phyloP scores from a whole-genome alignment of 2,329 filamentous ascomycete genomes.

The Incumbomyces lentus region DNA sequence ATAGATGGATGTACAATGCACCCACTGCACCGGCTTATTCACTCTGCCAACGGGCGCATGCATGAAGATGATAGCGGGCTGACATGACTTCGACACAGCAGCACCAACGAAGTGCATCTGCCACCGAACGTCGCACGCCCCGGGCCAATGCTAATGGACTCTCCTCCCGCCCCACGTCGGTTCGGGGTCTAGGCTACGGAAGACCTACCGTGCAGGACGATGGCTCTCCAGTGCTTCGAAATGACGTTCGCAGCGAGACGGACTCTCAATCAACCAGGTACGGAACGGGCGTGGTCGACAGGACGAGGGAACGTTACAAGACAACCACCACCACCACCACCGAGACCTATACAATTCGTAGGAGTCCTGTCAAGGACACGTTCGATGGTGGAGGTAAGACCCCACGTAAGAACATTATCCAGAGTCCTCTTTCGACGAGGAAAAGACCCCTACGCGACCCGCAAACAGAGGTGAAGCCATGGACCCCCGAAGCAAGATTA shows the following conservation, averaged over 20 bases:
- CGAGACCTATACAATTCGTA: constrained; percentile 30
- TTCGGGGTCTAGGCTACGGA: constrained; percentile 16
- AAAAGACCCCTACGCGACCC: constrained; percentile 14
- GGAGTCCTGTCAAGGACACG: constrained; percentile 43
- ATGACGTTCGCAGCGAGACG: constrained; percentile 11
- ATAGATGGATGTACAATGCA: too few species aligned
- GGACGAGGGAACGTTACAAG: constrained; percentile 21
- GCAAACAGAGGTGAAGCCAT: constrained; percentile 28
- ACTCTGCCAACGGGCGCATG: too few species aligned
- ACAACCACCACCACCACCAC: constrained; percentile 25
- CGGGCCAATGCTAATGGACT: constrained; percentile 11
- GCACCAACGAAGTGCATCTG: constrained; percentile 21
- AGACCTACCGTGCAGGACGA: constrained; percentile 13
- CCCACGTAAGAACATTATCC: constrained; percentile 23
- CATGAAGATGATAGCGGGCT: background rate
- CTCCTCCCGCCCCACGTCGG: constrained; percentile 19
- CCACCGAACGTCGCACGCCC: constrained; percentile 17
- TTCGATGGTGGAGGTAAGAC: constrained; percentile 18
- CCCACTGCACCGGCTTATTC: too few species aligned
- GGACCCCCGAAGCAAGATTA: constrained; percentile 72
- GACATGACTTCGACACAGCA: constrained; percentile 20
- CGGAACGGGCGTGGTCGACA: constrained; percentile 16
- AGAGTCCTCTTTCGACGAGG: constrained; percentile 20
- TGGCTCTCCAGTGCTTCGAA: constrained; percentile 14
- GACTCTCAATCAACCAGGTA: constrained; percentile 13